Conservation (phyloP, 23 red algal genomes). For the Gracilaria caudata region DNA sequence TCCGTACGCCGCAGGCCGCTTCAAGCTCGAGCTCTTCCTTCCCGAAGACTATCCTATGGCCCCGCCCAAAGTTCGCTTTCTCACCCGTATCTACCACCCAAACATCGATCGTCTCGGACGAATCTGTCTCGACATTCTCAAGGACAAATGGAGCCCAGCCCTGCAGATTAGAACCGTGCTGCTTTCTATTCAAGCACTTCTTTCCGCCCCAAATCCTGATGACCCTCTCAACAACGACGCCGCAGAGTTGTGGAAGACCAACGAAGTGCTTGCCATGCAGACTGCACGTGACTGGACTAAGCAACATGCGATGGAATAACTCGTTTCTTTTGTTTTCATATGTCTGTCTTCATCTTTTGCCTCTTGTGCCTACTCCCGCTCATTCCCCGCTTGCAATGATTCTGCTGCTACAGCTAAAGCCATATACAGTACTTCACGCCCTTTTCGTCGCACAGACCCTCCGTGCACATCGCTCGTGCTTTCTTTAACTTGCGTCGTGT, state of each 20-base stretch:
- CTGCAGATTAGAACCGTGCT: slow-evolving; percentile 95
- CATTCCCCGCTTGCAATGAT: neutral
- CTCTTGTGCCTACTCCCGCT: neutral
- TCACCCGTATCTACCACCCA: slow-evolving; percentile 97
- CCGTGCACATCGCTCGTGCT: neutral
- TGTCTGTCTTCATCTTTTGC: neutral
- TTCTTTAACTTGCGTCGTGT: too few relatives aligned
- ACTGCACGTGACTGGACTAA: slow-evolving; percentile 85
- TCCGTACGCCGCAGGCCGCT: slow-evolving; percentile 86
- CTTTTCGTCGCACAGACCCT: neutral
- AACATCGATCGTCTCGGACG: slow-evolving; percentile 97
- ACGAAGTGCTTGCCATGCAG: slow-evolving; percentile 84
- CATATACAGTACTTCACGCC: neutral
- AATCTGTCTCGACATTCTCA: slow-evolving; percentile 98
- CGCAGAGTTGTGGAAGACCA: slow-evolving; percentile 96
- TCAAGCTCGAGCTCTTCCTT: slow-evolving; percentile 96
- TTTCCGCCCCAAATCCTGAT: slow-evolving; percentile 94
- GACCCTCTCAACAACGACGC: slow-evolving; percentile 97
- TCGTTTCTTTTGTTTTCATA: slow-evolving; percentile 11
- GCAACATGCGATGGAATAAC: slow-evolving; percentile 74
- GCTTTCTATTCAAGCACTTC: slow-evolving; percentile 90
- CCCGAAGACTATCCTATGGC: slow-evolving; percentile 96
- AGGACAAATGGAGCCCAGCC: slow-evolving; percentile 97
- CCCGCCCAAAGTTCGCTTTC: slow-evolving; percentile 93
- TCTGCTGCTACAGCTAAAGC: slow-evolving; percentile 16